phyloP scores from a whole-genome alignment of 495 filamentous ascomycete species.

The Filosporella fistucella region DNA sequence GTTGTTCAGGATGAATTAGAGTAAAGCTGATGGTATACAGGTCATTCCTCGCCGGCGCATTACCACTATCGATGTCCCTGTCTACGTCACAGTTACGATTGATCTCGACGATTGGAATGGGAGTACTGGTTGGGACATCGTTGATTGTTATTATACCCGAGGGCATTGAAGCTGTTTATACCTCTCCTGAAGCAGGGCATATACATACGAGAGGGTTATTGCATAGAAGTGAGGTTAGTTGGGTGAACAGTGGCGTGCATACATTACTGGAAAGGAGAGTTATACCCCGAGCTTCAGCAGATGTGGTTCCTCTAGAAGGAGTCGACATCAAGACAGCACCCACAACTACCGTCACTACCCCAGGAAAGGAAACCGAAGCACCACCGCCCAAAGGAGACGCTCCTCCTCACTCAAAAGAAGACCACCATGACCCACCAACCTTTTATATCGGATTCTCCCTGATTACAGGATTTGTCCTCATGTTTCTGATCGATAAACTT shows the following conservation, averaged over 20 bases:
- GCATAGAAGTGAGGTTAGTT: conserved; percentile 1
- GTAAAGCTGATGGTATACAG: conserved; percentile 38
- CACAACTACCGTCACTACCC: conserved; percentile 7
- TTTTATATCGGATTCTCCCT: conserved; percentile 78
- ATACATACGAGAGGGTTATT: conserved; percentile 11
- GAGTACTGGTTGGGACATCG: conserved; percentile 89
- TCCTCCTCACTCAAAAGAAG: conserved; percentile 14
- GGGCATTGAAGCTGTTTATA: conserved; percentile 87
- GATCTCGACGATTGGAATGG: conserved; percentile 90
- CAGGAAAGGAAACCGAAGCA: conserved; percentile 22
- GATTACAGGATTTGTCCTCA: conserved; percentile 85
- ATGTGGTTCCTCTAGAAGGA: conserved; percentile 12
- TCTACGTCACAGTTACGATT: conserved; percentile 85
- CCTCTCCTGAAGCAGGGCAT: conserved; percentile 13
- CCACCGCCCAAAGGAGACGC: background rate
- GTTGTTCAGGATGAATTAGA: conserved; percentile 22
- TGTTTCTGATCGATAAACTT: conserved; percentile 93
- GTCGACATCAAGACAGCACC: background rate
- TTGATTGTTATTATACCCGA: conserved; percentile 97
- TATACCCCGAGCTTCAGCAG: background rate
- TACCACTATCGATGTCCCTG: conserved; percentile 85
- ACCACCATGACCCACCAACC: conserved; percentile 41
- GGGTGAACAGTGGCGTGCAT: conserved; percentile 9
- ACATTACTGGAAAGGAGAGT: background rate
- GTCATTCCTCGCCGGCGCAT: conserved; percentile 89